Evolutionary conservation across 140 eudicot species (phyloP), one percentile per base, ranked within the genome.

Genomic region (Oenanthe javanica): DNA sequence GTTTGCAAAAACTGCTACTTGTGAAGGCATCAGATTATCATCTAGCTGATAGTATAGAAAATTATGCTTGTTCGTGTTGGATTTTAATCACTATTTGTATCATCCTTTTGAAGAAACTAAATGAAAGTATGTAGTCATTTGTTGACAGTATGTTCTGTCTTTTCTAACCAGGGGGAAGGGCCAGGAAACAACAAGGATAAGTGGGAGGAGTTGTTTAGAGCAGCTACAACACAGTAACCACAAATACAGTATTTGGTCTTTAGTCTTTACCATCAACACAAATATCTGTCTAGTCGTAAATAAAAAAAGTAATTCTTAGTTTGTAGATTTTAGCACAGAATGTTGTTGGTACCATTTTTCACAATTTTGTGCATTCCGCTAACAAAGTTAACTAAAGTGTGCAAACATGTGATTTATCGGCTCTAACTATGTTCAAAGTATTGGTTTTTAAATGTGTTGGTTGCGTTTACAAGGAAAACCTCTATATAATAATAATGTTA

Each of bases 181-280:
- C 98, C 97, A 4, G 98, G 91, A 82, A 85, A 88, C 48, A 88
- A 91, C 81, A 82, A 84, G 9, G 83, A 86, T 15, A 88, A 89
- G 85, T 93, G 98, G 98, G 47, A 69, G 83, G 91, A 88, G 50
- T 84, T 93, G 78, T 91, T 93, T 75, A 85, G 86, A 82, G 85
- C 88, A 77, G 98, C 98, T 63, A 86, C 82, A 59, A 52, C 71
- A n/a, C 83, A 83, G 79, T 85, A 81, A 45, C 21, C 12, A 31
- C 48, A 4, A 2, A 0, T 59, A 59, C 31, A 59, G 0, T 21
- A 23, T 25, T 61, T 61, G 4, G 36, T 57, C 11, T 21, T 19
- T 9, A 0, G 1, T 12, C 40, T 36, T 36, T 36, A 36, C 40
- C 40, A 36, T 36, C 40, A 36, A 23, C 1, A n/a, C 38, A 59